Evolutionary conservation across 129 eudicot genomes (phyloP).

Genomic region (Helichrysum umbraculigerum): DNA sequence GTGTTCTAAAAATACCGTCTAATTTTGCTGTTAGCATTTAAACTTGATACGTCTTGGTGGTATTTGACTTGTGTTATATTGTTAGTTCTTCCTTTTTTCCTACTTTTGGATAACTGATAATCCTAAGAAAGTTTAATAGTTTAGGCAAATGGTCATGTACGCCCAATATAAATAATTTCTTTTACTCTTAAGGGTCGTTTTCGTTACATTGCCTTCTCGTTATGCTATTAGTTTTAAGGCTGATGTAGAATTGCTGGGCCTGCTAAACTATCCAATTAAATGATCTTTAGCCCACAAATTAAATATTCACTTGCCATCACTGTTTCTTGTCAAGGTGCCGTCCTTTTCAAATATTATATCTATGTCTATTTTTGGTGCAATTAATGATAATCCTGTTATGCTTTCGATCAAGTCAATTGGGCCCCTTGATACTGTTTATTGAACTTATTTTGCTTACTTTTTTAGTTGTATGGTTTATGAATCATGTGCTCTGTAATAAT

Average conservation of each 20-base stretch:
- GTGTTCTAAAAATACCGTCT: not conserved
- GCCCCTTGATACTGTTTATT: not conserved
- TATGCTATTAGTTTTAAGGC: not conserved
- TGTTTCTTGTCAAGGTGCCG: conserved; percentile 19
- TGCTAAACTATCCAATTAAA: conserved; percentile 6
- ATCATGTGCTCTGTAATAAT: not conserved
- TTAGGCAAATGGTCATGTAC: not conserved
- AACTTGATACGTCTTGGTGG: not conserved
- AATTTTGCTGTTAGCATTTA: not conserved
- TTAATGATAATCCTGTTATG: conserved; percentile 19
- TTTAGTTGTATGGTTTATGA: conserved; percentile 3
- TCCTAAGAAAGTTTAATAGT: not conserved
- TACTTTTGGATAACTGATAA: not conserved
- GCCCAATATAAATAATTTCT: not conserved
- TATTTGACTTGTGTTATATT: not conserved
- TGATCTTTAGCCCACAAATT: not conserved
- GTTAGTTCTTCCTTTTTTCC: not conserved
- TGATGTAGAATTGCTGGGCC: conserved; percentile 5
- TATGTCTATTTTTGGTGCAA: conserved; percentile 18
- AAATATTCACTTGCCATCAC: conserved; percentile 16
- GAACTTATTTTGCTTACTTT: not conserved
- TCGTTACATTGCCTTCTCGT: not conserved
- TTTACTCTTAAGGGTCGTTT: not conserved
- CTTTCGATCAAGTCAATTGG: conserved; percentile 25
- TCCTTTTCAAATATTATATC: conserved; percentile 26